Conservation (phyloP, 805 yeast species). For the Sugiyamaella smithiae region DNA sequence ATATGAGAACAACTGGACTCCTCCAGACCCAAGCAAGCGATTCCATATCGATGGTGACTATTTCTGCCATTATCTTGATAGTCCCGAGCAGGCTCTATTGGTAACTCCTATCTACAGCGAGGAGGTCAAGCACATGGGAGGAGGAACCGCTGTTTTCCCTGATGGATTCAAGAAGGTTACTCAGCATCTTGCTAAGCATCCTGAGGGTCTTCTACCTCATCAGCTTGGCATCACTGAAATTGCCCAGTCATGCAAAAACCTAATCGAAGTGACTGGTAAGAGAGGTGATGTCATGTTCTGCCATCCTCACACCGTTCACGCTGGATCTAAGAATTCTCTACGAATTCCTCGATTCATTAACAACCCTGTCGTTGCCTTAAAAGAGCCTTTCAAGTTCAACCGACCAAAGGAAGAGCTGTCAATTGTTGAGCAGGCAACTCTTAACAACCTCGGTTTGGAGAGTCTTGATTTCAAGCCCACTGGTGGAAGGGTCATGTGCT, state of each 20-base stretch:
- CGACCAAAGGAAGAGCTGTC: constrained; percentile 4
- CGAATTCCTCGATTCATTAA: constrained; percentile 9
- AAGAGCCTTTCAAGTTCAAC: constrained; percentile 8
- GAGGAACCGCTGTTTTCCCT: constrained; percentile 2
- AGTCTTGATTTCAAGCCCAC: neutral
- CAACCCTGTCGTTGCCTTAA: constrained; percentile 5
- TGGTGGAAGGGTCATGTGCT: neutral
- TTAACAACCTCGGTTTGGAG: constrained; percentile 1
- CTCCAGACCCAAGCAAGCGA: constrained; percentile 4
- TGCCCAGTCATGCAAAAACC: constrained; percentile 1
- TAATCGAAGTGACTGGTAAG: constrained; percentile 1
- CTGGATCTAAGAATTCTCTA: constrained; percentile 6
- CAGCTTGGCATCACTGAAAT: constrained; percentile 1
- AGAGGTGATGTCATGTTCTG: constrained; percentile 6
- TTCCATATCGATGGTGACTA: constrained; percentile 9
- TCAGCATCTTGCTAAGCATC: neutral
- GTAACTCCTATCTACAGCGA: constrained; percentile 9
- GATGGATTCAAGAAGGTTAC: constrained; percentile 6
- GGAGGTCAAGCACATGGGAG: constrained; percentile 2
- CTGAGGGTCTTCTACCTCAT: constrained; percentile 4
- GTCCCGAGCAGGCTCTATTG: constrained; percentile 10
- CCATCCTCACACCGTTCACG: constrained; percentile 7
- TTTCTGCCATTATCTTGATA: constrained; percentile 6
- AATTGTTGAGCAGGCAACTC: constrained; percentile 5
- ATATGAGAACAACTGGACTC: constrained; percentile 9